These are phyloP conservation scores for Brassica carinata DNA, from an alignment of 345 rosid genomes.

Conservation along the genomic window DNA sequence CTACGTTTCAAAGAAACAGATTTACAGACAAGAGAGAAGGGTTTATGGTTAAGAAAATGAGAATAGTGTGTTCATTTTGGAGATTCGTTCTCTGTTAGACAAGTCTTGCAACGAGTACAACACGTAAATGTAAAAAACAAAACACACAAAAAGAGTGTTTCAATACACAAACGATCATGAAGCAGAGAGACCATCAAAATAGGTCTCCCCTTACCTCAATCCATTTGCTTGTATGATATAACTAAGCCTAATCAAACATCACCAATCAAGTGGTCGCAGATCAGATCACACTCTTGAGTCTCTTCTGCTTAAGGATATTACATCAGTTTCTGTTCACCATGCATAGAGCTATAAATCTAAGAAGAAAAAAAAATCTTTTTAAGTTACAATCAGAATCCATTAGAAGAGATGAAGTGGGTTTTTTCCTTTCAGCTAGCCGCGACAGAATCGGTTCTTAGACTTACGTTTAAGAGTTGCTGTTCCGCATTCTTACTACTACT, in stretches of 20 bases:
- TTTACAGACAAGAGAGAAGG: not conserved
- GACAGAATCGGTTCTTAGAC: slow-evolving; percentile 24
- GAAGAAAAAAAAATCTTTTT: not conserved
- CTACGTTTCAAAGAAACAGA: not conserved
- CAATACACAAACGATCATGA: slow-evolving; percentile 12
- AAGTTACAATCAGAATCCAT: not conserved
- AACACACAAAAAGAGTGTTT: not conserved
- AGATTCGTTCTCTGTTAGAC: not conserved
- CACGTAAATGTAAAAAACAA: not conserved
- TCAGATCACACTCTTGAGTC: slow-evolving; percentile 2
- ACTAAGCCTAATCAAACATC: slow-evolving; percentile 15
- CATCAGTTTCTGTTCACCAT: slow-evolving; percentile 25
- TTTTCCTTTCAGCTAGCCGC: slow-evolving; percentile 30
- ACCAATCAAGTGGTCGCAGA: slow-evolving; percentile 16
- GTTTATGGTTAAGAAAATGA: not conserved
- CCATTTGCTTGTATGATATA: slow-evolving; percentile 1
- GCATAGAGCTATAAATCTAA: slow-evolving; percentile 31
- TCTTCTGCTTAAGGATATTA: slow-evolving; percentile 11
- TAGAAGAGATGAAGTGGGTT: not conserved
- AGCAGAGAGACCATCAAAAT: slow-evolving; percentile 24
- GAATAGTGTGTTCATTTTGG: not conserved
- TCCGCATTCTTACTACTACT: slow-evolving; percentile 13
- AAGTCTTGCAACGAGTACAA: not conserved
- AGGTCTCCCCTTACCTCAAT: slow-evolving; percentile 19
- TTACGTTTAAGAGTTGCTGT: slow-evolving; percentile 33